These are phyloP conservation scores for Coemansia sp. DNA, from an alignment of 192 early-diverging fungal species.

Conservation along the genomic window DNA sequence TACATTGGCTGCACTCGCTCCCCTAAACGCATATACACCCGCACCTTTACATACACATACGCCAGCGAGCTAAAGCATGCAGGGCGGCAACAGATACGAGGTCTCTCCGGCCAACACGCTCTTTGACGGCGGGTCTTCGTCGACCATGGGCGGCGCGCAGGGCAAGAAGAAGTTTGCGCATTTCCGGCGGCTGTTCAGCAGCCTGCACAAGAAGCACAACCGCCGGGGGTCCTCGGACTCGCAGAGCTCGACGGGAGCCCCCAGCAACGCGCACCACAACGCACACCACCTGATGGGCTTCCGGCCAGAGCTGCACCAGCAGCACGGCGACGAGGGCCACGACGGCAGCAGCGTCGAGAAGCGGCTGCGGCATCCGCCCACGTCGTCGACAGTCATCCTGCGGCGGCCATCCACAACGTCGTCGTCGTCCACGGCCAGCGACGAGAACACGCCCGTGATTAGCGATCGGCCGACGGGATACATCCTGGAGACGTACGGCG, in stretches of 20 bases:
- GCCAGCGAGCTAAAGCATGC: conserved; percentile 13
- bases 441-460: conserved; percentile 50
- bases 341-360: conserved; percentile 30
- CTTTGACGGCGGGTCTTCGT: conserved; percentile 21
- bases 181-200: conserved; percentile 51
- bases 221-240: conserved; percentile 21
- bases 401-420: conserved; percentile 50
- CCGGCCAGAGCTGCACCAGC: conserved; percentile 11
- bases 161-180: conserved; percentile 55
- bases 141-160: conserved; percentile 23
- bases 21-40: too few relatives aligned
- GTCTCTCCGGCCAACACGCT: conserved; percentile 48
- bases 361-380: conserved; percentile 37
- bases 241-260: neutral
- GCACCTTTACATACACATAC: neutral
- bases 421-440: conserved; percentile 42
- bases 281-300: conserved; percentile 18
- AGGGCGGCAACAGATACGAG: conserved; percentile 33
- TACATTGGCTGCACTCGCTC: too few relatives aligned
- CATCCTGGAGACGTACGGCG: conserved; percentile 49
- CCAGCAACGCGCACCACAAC: conserved; percentile 6
- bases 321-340: conserved; percentile 15
- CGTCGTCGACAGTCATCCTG: conserved; percentile 46
- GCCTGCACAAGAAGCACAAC: conserved; percentile 45
- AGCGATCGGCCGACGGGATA: conserved; percentile 49